Evolutionary conservation across 1,284 basidiomycete genomes (phyloP).

Genomic region (Laetiporus sulphureus): DNA sequence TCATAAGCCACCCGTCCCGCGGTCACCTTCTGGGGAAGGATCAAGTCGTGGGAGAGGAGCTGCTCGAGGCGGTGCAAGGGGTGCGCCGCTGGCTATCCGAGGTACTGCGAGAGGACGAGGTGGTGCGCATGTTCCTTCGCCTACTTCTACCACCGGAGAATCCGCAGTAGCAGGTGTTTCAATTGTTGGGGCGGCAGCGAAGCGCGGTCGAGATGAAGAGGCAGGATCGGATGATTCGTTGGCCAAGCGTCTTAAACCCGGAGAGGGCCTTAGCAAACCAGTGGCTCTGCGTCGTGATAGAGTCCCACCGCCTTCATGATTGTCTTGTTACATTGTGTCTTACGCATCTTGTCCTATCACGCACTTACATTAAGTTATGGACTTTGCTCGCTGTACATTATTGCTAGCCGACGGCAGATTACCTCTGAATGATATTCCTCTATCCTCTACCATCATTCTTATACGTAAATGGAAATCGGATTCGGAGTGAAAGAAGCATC

Average conservation of each 20-base stretch:
- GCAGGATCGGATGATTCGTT: slow-evolving; percentile 47
- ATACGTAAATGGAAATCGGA: too few species aligned
- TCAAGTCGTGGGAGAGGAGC: slow-evolving; percentile 17
- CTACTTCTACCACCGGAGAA: slow-evolving; percentile 10
- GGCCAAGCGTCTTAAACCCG: slow-evolving; percentile 65
- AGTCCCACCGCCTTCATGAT: slow-evolving; percentile 20
- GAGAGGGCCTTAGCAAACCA: slow-evolving; percentile 25
- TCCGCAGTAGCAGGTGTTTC: slow-evolving; percentile 36
- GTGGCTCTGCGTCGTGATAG: slow-evolving; percentile 26
- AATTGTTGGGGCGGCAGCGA: slow-evolving; percentile 62
- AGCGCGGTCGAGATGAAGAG: slow-evolving; percentile 60
- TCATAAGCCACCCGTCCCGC: slow-evolving; percentile 18
- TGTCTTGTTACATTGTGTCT: too few species aligned
- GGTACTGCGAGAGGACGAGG: slow-evolving; percentile 37
- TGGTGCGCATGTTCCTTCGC: slow-evolving; percentile 19
- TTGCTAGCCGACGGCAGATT: too few species aligned
- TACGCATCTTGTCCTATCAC: too few species aligned
- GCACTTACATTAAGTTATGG: too few species aligned
- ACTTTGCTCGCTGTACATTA: too few species aligned
- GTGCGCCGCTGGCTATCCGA: slow-evolving; percentile 29
- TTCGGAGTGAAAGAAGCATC: too few species aligned
- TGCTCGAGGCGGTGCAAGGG: slow-evolving; percentile 26
- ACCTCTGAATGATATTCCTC: too few species aligned
- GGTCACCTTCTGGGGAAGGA: slow-evolving; percentile 14
- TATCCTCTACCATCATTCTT: too few species aligned